Percentiles rank a stretch among this genome's conserved stretches.
phyloP scores from a whole-genome alignment of 2,329 filamentous ascomycete genomes.

The Xylaria multiplex region DNA sequence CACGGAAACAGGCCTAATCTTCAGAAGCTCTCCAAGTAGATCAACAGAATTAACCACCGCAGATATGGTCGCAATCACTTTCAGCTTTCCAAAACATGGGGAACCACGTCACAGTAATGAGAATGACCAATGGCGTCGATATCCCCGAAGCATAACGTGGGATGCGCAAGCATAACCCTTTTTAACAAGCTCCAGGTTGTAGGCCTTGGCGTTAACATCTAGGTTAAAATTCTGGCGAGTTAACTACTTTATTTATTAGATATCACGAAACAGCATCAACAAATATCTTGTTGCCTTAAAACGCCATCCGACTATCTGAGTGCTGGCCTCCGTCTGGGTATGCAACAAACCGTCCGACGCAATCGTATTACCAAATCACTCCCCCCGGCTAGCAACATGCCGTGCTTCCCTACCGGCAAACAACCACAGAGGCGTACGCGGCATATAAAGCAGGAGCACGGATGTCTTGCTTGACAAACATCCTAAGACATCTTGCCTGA shows the following conservation, averaged over 20 bases:
- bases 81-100: neutral
- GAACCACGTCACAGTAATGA: neutral
- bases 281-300: conserved; percentile 2
- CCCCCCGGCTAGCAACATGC: neutral
- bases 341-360: conserved; percentile 12
- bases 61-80: neutral
- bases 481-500: conserved; percentile 13
- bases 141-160: neutral
- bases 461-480: neutral
- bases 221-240: neutral
- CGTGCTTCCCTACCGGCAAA: conserved; percentile 7
- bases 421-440: neutral
- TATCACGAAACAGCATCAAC: neutral
- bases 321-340: conserved; percentile 1
- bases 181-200: neutral
- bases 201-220: neutral
- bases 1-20: too few species aligned
- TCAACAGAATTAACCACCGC: neutral
- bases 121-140: neutral
- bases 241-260: neutral
- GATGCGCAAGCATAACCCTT: neutral
- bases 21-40: neutral
- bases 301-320: conserved; percentile 3
- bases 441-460: neutral
- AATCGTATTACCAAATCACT: neutral